A percentile compares a stretch with the other conserved stretches of the same genome.
phyloP scores from a whole-genome alignment of 1,139 yeast species.

The Candida frijolesensis region DNA sequence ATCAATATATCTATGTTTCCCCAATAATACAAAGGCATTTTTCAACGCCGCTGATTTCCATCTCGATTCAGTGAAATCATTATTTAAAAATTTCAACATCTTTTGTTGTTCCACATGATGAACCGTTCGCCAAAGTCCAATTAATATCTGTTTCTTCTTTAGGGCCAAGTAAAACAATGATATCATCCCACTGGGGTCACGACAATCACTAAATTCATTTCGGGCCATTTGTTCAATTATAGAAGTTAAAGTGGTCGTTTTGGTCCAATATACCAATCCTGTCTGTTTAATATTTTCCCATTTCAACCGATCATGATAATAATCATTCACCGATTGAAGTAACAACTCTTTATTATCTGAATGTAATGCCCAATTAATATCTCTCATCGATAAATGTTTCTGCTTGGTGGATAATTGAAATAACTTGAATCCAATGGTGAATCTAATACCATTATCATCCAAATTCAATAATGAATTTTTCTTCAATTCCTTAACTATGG shows the following conservation, averaged over 20 bases:
- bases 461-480: slow-evolving; percentile 45
- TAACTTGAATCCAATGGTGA: slow-evolving; percentile 70
- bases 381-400: slow-evolving; percentile 67
- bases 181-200: slow-evolving; percentile 75
- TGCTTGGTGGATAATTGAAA: slow-evolving; percentile 50
- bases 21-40: slow-evolving; percentile 87
- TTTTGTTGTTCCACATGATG: slow-evolving; percentile 83
- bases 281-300: slow-evolving; percentile 66
- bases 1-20: slow-evolving; percentile 83
- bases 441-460: slow-evolving; percentile 75
- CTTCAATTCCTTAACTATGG: slow-evolving; percentile 59
- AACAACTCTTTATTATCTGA: slow-evolving; percentile 76
- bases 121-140: slow-evolving; percentile 82
- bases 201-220: slow-evolving; percentile 58
- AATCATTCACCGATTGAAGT: slow-evolving; percentile 53
- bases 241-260: slow-evolving; percentile 45
- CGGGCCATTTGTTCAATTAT: slow-evolving; percentile 71
- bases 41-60: slow-evolving; percentile 91
- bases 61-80: slow-evolving; percentile 72
- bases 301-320: slow-evolving; percentile 45
- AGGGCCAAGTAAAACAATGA: slow-evolving; percentile 79
- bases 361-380: slow-evolving; percentile 85
- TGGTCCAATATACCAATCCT: slow-evolving; percentile 77
- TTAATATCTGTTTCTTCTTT: slow-evolving; percentile 70
- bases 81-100: slow-evolving; percentile 71